A percentile compares a stretch with the other conserved stretches of the same genome.
phyloP scores from a whole-genome alignment of 257 asterid species.

The Solanum virginianum region DNA sequence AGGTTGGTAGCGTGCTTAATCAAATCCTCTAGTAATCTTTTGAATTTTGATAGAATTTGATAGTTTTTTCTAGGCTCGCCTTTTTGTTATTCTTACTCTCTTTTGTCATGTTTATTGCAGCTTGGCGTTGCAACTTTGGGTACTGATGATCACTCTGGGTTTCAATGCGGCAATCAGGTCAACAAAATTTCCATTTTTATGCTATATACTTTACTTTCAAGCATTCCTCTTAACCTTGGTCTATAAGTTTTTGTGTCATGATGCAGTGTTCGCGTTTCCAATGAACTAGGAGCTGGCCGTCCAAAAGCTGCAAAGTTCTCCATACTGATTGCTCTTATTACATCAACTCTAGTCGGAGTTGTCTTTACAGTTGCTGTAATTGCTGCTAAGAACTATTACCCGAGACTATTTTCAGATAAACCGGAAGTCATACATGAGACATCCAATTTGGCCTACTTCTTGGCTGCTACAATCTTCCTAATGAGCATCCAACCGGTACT shows the following conservation, averaged over 20 bases:
- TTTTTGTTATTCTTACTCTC: background rate
- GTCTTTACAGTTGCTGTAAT: conserved; percentile 33
- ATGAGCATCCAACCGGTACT: conserved; percentile 77
- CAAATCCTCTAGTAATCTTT: background rate
- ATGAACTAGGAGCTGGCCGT: conserved; percentile 67
- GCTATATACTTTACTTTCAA: background rate
- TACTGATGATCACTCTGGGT: conserved; percentile 62
- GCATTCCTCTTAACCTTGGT: background rate
- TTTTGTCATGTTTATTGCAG: conserved; percentile 19
- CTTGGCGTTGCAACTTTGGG: conserved; percentile 67
- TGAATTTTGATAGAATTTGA: background rate
- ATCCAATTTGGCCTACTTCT: conserved; percentile 48
- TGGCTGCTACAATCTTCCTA: conserved; percentile 62
- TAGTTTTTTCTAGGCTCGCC: background rate
- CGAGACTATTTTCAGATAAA: conserved; percentile 40
- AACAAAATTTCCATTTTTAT: background rate
- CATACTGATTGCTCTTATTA: conserved; percentile 29
- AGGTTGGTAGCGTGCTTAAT: conserved; percentile 27
- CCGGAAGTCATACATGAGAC: conserved; percentile 44
- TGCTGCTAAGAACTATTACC: conserved; percentile 31
- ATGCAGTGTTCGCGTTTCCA: conserved; percentile 67
- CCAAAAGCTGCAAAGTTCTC: conserved; percentile 76
- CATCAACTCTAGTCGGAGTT: conserved; percentile 44
- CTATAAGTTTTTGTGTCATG: background rate
- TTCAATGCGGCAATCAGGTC: conserved; percentile 89